Percentiles rank a stretch among this genome's conserved stretches.
These are phyloP conservation scores for Chlorella sorokiniana DNA, from an alignment of 139 green algal genomes.

Conservation along the genomic window DNA sequence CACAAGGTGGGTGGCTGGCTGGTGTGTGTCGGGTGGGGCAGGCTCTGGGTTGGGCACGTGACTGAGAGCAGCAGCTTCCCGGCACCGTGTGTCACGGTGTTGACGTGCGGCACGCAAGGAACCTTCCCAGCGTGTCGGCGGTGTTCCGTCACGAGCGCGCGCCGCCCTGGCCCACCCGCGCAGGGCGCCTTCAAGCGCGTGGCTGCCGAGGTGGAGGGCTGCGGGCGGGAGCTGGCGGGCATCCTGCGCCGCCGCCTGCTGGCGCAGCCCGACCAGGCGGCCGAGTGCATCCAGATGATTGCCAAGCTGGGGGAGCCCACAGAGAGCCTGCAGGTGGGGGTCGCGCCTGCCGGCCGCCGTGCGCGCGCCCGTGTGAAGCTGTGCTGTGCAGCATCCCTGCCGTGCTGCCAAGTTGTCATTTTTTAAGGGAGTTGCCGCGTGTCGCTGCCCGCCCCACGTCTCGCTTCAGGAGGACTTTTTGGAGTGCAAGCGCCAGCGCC, in stretches of 20 bases:
- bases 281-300: conserved; percentile 79
- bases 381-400: neutral
- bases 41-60: neutral
- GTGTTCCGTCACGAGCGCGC: neutral
- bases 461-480: conserved; percentile 70
- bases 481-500: conserved; percentile 61
- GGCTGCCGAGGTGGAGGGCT: conserved; percentile 62
- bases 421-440: neutral
- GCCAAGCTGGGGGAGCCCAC: conserved; percentile 77
- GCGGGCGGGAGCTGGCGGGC: conserved; percentile 47
- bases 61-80: neutral
- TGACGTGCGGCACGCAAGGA: too few relatives aligned
- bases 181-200: conserved; percentile 66
- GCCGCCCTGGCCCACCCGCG: neutral
- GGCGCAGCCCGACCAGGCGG: conserved; percentile 66
- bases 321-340: conserved; percentile 74
- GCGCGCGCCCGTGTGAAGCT: too few relatives aligned
- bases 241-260: conserved; percentile 66
- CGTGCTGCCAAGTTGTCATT: neutral
- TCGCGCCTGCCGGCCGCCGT: neutral
- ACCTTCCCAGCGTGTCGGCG: neutral
- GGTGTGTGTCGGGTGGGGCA: neutral
- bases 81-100: too few relatives aligned
- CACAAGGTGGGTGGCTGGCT: conserved; percentile 44
- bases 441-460: neutral